Evolutionary conservation across 2,329 filamentous ascomycete species (phyloP), one percentile per base, ranked within the genome.

Genomic region (Ophiostoma sp.): DNA sequence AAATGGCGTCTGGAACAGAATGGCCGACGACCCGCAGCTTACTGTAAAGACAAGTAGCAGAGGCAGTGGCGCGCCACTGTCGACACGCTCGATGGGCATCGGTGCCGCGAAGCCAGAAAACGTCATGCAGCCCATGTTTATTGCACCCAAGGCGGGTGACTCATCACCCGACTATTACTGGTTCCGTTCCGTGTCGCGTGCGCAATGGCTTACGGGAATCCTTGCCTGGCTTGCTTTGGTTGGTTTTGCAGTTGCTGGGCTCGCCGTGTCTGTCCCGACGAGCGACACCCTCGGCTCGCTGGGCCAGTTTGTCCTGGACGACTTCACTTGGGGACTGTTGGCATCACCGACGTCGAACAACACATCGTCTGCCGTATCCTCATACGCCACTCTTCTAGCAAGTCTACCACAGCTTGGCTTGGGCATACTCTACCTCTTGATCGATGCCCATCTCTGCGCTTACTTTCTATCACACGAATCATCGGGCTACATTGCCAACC

Each of bases 391-490:
- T 4, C 70, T 85, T 42, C 65, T 84, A n/a, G 76, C 79, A 11
- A 77, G 79, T 38, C 73, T 83, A 11, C 83, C 83, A 1, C 83
- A 85, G 9, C 74, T 85, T 4, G 78, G 84, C 27, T 75, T 84
- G 14, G 80, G 77, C 5, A 68, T 77, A 12, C 77, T 85, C 8
- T 85, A 85, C 74, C 75, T 85, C 44, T 73, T 78, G 11, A 76
- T 76, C 64, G 83, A 85, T 75, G 75, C 79, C 4, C 77, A 84
- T 36, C 74, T 85, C 14, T 81, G 81, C 2, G 75, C 78, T 3
- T 83, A 81, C 74, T 83, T 78, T 73, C 76, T 85, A 52, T 83
- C 81, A 1, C 80, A 83, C 75, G 83, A 85, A 73, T 76, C 82
- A 63, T 78, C 80, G 2, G 78, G 78, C 66, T 83, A 55, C 5